A percentile compares a stretch with the other conserved stretches of the same genome.
phyloP scores from a whole-genome alignment of 2,329 filamentous ascomycete species.

The Scedosporium dehoogii region DNA sequence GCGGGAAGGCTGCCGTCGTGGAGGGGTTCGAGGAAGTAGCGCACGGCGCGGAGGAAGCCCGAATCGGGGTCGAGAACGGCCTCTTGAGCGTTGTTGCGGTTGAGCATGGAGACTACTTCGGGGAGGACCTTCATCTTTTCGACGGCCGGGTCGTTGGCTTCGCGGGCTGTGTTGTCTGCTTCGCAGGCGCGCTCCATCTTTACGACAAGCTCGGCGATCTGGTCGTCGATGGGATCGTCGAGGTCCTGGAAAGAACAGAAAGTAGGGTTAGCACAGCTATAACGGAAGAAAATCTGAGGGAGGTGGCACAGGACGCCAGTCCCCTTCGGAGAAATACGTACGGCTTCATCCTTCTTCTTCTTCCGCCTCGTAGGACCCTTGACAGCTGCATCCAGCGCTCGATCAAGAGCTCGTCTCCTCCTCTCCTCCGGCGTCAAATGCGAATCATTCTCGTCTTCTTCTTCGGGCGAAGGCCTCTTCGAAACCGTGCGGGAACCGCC shows the following conservation, averaged over 20 bases:
- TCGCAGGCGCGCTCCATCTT: constrained; percentile 87
- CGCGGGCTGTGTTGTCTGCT: constrained; percentile 73
- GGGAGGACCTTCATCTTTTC: constrained; percentile 92
- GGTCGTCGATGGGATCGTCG: constrained; percentile 80
- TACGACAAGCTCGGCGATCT: constrained; percentile 78
- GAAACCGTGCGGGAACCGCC: constrained; percentile 33
- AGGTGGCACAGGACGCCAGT: background rate
- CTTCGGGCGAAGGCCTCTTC: constrained; percentile 38
- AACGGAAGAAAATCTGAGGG: background rate
- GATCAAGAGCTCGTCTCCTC: constrained; percentile 72
- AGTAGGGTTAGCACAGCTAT: background rate
- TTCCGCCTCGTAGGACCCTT: constrained; percentile 68
- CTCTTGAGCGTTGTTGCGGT: constrained; percentile 76
- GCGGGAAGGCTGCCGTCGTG: constrained; percentile 90
- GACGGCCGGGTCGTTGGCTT: constrained; percentile 68
- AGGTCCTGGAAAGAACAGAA: constrained; percentile 52
- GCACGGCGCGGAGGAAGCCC: constrained; percentile 88
- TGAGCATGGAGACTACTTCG: constrained; percentile 78
- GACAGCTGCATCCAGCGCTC: constrained; percentile 77
- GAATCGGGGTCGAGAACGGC: constrained; percentile 88
- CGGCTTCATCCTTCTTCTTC: constrained; percentile 44
- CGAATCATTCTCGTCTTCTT: constrained; percentile 73
- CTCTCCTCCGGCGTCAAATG: constrained; percentile 75
- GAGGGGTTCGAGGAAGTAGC: constrained; percentile 93
- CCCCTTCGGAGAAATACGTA: background rate